Conservation (phyloP, 2,329 filamentous ascomycete genomes). For the Stemphylium beticola region DNA sequence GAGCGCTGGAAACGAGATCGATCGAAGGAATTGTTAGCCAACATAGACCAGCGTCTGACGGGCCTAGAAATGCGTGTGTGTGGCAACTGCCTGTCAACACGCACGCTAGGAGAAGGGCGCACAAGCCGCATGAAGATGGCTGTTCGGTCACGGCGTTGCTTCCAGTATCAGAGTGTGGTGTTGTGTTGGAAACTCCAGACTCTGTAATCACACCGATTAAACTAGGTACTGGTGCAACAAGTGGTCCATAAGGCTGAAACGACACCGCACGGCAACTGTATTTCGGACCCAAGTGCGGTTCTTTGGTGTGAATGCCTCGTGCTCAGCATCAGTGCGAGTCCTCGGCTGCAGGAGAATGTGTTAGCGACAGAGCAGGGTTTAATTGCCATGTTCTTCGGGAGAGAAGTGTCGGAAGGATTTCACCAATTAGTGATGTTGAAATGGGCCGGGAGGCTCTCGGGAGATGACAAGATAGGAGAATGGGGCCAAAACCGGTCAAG, state of each 20-base stretch:
- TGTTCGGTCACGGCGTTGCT: conserved; percentile 4
- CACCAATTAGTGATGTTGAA: conserved; percentile 5
- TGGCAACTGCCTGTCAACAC: not conserved
- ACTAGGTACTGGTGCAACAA: not conserved
- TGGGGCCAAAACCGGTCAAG: conserved; percentile 32
- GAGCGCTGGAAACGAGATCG: conserved; percentile 9
- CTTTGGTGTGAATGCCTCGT: conserved; percentile 1
- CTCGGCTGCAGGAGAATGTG: conserved; percentile 3
- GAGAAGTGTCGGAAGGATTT: not conserved
- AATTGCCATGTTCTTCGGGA: not conserved
- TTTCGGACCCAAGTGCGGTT: not conserved
- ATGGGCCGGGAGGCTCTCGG: conserved; percentile 3
- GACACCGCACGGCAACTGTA: not conserved
- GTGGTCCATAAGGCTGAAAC: conserved; percentile 17
- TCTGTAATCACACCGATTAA: not conserved
- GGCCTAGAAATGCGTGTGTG: conserved; percentile 6
- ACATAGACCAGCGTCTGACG: conserved; percentile 6
- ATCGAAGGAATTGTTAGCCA: conserved; percentile 1
- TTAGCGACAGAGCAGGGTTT: too few species aligned
- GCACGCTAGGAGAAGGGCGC: conserved; percentile 10
- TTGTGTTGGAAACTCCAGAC: not conserved
- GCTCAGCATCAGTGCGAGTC: conserved; percentile 1
- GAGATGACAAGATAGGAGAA: conserved; percentile 24
- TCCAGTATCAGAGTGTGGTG: not conserved
- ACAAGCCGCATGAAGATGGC: conserved; percentile 22